Conservation (phyloP, 2,329 filamentous ascomycete species). For the Fusarium torreyae region DNA sequence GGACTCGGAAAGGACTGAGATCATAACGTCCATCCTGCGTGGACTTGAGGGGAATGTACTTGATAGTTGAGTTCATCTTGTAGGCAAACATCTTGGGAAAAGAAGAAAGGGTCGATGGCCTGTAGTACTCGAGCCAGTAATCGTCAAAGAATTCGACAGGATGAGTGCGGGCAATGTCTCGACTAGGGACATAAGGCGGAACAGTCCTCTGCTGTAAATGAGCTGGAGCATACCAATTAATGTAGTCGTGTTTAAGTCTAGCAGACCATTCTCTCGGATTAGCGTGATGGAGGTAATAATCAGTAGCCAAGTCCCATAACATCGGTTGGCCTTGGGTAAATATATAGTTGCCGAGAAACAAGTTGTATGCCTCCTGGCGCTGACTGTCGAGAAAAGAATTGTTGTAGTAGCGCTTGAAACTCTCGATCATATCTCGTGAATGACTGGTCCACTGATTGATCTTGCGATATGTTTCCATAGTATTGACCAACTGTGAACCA, state of each 20-base stretch:
- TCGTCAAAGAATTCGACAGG: conserved; percentile 82
- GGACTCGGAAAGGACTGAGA: conserved; percentile 88
- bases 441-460: conserved; percentile 99
- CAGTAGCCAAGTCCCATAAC: conserved; percentile 95
- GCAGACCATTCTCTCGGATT: conserved; percentile 82
- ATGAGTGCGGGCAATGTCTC: conserved; percentile 57
- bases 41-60: conserved; percentile 83
- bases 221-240: conserved; percentile 87
- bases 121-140: conserved; percentile 98
- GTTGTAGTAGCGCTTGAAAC: conserved; percentile 98
- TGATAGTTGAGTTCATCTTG: conserved; percentile 90
- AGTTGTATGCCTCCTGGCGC: conserved; percentile 96
- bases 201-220: conserved; percentile 75
- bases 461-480: conserved; percentile 99
- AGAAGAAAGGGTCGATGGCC: conserved; percentile 87
- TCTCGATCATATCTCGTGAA: conserved; percentile 98
- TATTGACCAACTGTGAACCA: conserved; percentile 97
- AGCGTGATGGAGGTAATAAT: conserved; percentile 95
- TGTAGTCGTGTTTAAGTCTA: conserved; percentile 78
- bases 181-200: conserved; percentile 62
- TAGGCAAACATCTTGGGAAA: conserved; percentile 94
- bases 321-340: conserved; percentile 90
- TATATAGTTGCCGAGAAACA: conserved; percentile 97
- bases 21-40: conserved; percentile 83
- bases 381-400: conserved; percentile 99